These are phyloP conservation scores for Lepiota brunneoincarnata DNA, from an alignment of 768 basidiomycete genomes.

Conservation along the genomic window DNA sequence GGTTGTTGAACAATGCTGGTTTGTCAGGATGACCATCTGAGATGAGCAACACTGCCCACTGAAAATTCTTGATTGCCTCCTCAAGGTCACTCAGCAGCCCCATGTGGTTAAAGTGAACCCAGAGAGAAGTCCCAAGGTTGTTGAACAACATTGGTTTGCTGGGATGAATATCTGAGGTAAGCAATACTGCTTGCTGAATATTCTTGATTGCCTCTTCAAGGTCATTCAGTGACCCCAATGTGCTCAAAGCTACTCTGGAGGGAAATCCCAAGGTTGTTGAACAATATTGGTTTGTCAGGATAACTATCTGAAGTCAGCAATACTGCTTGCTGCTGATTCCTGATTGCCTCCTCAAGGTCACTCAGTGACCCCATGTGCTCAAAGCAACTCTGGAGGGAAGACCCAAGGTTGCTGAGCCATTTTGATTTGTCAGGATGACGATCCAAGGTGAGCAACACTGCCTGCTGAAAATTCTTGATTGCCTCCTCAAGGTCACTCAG, in stretches of 20 bases:
- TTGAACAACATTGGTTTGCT: background rate
- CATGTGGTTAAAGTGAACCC: background rate
- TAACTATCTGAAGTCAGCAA: constrained; percentile 17
- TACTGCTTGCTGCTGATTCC: constrained; percentile 17
- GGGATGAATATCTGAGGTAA: background rate
- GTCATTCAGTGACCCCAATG: constrained; percentile 21
- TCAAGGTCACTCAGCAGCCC: too few relatives aligned
- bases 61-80: constrained; percentile 9
- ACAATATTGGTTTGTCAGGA: constrained; percentile 9
- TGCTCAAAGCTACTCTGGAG: constrained; percentile 18
- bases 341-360: constrained; percentile 13
- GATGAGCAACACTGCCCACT: too few relatives aligned
- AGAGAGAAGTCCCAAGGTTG: constrained; percentile 8
- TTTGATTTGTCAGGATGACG: background rate
- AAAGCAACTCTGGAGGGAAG: too few relatives aligned
- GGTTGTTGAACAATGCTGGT: too few relatives aligned
- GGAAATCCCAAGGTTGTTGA: constrained; percentile 13
- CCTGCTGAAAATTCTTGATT: too few relatives aligned
- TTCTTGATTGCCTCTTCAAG: constrained; percentile 22
- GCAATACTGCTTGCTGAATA: constrained; percentile 14
- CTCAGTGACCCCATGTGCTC: background rate
- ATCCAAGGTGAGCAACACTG: too few relatives aligned
- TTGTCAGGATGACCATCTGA: too few relatives aligned
- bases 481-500: too few relatives aligned
- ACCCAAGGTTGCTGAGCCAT: too few relatives aligned